Percentiles rank a stretch among this genome's conserved stretches.
Evolutionary conservation across 2,329 filamentous ascomycete genomes (phyloP).

Genomic region (Xylariaceae sp.): DNA sequence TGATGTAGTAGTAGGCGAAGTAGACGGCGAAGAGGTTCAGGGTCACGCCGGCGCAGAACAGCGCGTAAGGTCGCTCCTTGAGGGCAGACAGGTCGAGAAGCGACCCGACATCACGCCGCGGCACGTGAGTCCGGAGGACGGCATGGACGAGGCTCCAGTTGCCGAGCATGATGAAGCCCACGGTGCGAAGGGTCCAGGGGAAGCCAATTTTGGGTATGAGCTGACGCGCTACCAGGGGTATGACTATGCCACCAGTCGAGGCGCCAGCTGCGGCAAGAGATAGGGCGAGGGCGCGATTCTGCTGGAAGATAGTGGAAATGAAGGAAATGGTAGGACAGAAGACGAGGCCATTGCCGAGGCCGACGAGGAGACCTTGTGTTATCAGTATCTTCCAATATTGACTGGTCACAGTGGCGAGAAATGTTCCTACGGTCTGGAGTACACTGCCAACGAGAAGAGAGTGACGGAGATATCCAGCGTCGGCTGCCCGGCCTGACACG

Average conservation of each 20-base stretch:
- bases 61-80: constrained; percentile 40
- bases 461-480: constrained; percentile 28
- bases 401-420: constrained; percentile 46
- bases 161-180: constrained; percentile 47
- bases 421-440: constrained; percentile 40
- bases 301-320: constrained; percentile 49
- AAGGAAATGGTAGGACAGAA: constrained; percentile 49
- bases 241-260: constrained; percentile 58
- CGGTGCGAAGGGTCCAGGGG: constrained; percentile 58
- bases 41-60: constrained; percentile 35
- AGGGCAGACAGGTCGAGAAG: constrained; percentile 28
- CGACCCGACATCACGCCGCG: not conserved
- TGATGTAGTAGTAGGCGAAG: constrained; percentile 5
- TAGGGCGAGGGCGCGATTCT: constrained; percentile 52
- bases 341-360: constrained; percentile 40
- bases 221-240: constrained; percentile 53
- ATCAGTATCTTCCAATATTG: constrained; percentile 37
- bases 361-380: constrained; percentile 28
- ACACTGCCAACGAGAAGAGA: constrained; percentile 2
- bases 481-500: constrained; percentile 5
- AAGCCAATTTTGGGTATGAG: constrained; percentile 60
- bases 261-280: constrained; percentile 57
- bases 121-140: constrained; percentile 39
- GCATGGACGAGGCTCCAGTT: constrained; percentile 34
- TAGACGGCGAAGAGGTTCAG: constrained; percentile 48